Evolutionary conservation across 192 early-diverging fungal species (phyloP).

Genomic region (Gonapodya prolifera): DNA sequence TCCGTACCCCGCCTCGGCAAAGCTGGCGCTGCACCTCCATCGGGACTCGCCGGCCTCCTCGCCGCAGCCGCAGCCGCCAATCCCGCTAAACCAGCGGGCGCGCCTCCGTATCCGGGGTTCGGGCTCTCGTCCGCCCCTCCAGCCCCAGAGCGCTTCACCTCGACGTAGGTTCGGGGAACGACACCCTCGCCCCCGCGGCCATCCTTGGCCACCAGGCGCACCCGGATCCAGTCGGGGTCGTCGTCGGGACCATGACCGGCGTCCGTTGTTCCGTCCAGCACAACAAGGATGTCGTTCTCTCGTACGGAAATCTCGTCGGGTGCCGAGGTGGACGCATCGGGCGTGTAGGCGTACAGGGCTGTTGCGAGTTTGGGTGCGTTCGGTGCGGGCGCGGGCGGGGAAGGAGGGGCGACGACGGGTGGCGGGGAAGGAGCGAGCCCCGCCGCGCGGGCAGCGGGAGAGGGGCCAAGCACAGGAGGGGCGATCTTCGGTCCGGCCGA

Average conservation of each 20-base stretch:
- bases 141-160: slow-evolving; percentile 19
- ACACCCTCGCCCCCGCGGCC: slow-evolving; percentile 53
- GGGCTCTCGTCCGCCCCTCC: not conserved
- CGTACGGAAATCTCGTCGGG: slow-evolving; percentile 70
- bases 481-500: not conserved
- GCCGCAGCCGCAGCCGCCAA: not conserved
- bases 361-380: slow-evolving; percentile 26
- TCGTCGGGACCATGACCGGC: too few relatives aligned
- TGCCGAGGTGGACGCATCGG: slow-evolving; percentile 22
- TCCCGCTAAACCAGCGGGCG: not conserved
- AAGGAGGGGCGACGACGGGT: slow-evolving; percentile 7
- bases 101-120: not conserved
- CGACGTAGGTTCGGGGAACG: slow-evolving; percentile 86
- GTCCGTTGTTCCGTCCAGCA: too few relatives aligned
- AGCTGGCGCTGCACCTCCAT: not conserved
- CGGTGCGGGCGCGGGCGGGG: slow-evolving; percentile 8
- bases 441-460: not conserved
- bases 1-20: not conserved
- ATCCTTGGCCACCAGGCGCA: slow-evolving; percentile 51
- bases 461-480: slow-evolving; percentile 1
- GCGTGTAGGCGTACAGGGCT: slow-evolving; percentile 86
- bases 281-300: slow-evolving; percentile 78
- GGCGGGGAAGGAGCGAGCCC: slow-evolving; percentile 4
- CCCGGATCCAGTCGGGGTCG: slow-evolving; percentile 87
- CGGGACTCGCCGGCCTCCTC: not conserved